Evolutionary conservation across 2,329 filamentous ascomycete species (phyloP), one percentile per base, ranked within the genome.

Genomic region (Talaromyces albobiverticillius): DNA sequence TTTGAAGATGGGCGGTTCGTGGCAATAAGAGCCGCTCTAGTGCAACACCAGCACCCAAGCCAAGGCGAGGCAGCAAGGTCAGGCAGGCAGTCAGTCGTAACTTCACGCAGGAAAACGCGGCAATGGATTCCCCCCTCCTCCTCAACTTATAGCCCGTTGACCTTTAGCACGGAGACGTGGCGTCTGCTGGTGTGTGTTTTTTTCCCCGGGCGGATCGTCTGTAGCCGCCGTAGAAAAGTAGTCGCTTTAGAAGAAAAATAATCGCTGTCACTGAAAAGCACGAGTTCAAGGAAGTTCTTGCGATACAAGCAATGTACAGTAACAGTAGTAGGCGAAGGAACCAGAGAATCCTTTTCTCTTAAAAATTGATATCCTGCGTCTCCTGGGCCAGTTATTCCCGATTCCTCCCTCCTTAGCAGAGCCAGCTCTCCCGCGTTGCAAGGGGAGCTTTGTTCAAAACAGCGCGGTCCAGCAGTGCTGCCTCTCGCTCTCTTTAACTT

Each of bases 401-500:
- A 34, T 22, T 22, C 6, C 18, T 47, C 36, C 47, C 9, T 48
- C 16, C 16, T 42, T 34, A 34, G 31, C 31, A 34, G 31, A 10
- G 31, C 31, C 31, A 13, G 31, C 9, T 34, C 31, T 34, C 31
- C n/a, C 31, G 31, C 31, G 31, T 29, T 34, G 31, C 13, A 34
- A 34, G 13, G 31, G 31, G 31, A 10, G 48, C 38, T 29, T 51
- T 43, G 29, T 42, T 31, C 29, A 40, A 25, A 47, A 45, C 29
- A 53, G 36, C 43, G 31, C n/a, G n/a, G n/a, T n/a, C n/a, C n/a
- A n/a, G n/a, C 26, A 29, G 26, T 29, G 26, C 5, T 10, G 26
- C 26, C 10, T 10, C 26, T 29, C 26, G n/a, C n/a, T n/a, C n/a
- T n/a, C 10, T 29, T 57, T 53, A 61, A 58, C 61, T 60, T 64